Conservation (phyloP, 2,329 filamentous ascomycete species). For the Cercospora citrullina region DNA sequence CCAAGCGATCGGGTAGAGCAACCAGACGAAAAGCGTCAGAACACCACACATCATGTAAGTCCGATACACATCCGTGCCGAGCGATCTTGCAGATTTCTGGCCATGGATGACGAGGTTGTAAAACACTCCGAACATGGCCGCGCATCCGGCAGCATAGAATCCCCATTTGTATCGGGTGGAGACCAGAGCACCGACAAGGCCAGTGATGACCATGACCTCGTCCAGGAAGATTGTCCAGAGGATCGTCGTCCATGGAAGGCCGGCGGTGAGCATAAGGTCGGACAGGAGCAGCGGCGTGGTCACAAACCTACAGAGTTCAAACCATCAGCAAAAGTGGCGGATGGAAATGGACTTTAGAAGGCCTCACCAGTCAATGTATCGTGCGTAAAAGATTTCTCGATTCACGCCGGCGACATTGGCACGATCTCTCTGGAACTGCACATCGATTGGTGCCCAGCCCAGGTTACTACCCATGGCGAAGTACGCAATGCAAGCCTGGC, state of each 20-base stretch:
- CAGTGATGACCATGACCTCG: conserved; percentile 62
- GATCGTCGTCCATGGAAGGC: conserved; percentile 63
- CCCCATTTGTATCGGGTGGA: conserved; percentile 62
- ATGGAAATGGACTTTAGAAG: not conserved
- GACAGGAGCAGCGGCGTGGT: conserved; percentile 62
- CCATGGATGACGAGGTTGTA: conserved; percentile 46
- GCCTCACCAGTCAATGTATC: conserved; percentile 60
- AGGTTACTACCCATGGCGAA: conserved; percentile 64
- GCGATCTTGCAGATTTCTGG: conserved; percentile 52
- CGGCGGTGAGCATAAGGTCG: conserved; percentile 61
- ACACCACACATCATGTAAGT: conserved; percentile 55
- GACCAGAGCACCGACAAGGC: conserved; percentile 63
- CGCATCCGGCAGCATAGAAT: conserved; percentile 34
- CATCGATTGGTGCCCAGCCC: conserved; percentile 59
- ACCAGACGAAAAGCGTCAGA: conserved; percentile 58
- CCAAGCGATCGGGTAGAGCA: conserved; percentile 63
- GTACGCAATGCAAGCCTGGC: conserved; percentile 57
- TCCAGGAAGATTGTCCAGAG: conserved; percentile 61
- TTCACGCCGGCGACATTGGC: conserved; percentile 50
- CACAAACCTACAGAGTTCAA: conserved; percentile 40
- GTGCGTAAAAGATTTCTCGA: conserved; percentile 62
- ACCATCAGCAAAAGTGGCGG: not conserved
- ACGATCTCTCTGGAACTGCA: conserved; percentile 53
- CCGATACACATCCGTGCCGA: conserved; percentile 53
- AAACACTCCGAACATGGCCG: conserved; percentile 57